phyloP scores from a whole-genome alignment of 768 basidiomycete genomes.

The Suillus brevipes region DNA sequence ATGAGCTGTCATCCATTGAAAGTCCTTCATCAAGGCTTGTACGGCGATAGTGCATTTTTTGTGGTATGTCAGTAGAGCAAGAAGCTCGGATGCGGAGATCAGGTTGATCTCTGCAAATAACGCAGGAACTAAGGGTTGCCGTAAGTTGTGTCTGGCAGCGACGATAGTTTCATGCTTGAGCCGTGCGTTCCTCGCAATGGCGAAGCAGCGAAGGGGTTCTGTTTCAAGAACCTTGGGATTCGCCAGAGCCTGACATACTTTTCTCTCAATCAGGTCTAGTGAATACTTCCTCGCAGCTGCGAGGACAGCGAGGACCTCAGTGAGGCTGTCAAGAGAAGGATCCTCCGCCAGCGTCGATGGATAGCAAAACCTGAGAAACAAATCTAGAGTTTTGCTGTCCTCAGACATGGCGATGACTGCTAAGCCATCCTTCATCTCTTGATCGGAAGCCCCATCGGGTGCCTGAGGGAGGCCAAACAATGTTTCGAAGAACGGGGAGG shows the following conservation, averaged over 20 bases:
- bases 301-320: constrained; percentile 21
- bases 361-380: constrained; percentile 26
- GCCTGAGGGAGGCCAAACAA: constrained; percentile 30
- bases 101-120: constrained; percentile 23
- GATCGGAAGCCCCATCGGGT: constrained; percentile 4
- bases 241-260: constrained; percentile 19
- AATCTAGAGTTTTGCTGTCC: constrained; percentile 16
- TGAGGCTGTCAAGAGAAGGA: constrained; percentile 20
- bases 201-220: constrained; percentile 27
- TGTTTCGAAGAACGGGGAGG: constrained; percentile 31
- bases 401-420: constrained; percentile 21
- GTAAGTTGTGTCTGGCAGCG: constrained; percentile 27
- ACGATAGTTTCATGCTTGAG: constrained; percentile 21
- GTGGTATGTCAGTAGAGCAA: constrained; percentile 16
- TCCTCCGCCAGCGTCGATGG: constrained; percentile 23
- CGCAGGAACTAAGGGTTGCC: constrained; percentile 18
- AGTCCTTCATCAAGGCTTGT: neutral
- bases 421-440: constrained; percentile 6
- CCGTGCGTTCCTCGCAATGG: constrained; percentile 27
- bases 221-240: constrained; percentile 13
- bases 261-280: constrained; percentile 10
- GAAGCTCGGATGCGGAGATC: constrained; percentile 22
- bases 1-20: constrained; percentile 14
- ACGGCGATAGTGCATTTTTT: constrained; percentile 7
- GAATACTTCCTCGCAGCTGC: constrained; percentile 29